Evolutionary conservation across 192 early-diverging fungal genomes (phyloP).

Genomic region (Coemansia sp.): DNA sequence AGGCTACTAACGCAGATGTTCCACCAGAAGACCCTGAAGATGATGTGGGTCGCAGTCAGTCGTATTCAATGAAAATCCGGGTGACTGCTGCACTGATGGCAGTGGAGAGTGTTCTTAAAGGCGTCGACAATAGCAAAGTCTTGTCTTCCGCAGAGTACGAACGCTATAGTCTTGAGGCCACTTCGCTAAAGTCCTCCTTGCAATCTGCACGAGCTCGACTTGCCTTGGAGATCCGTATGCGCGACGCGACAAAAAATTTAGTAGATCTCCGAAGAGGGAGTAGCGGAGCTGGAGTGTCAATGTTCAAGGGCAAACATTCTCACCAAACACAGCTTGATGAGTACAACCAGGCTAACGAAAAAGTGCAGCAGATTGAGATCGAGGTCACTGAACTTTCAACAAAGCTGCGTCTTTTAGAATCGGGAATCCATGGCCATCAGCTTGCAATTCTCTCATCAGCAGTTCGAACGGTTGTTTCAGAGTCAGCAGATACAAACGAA

Average conservation of each 20-base stretch:
- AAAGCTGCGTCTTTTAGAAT: slow-evolving; percentile 31
- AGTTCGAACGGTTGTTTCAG: slow-evolving; percentile 22
- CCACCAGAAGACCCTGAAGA: not conserved
- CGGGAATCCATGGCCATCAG: slow-evolving; percentile 41
- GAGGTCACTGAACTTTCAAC: slow-evolving; percentile 28
- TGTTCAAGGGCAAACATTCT: slow-evolving; percentile 39
- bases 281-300: slow-evolving; percentile 17
- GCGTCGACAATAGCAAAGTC: slow-evolving; percentile 11
- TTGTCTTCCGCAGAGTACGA: slow-evolving; percentile 35
- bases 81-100: slow-evolving; percentile 9
- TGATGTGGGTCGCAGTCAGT: not conserved
- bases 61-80: not conserved
- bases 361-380: slow-evolving; percentile 31
- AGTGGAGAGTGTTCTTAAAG: slow-evolving; percentile 19
- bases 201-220: slow-evolving; percentile 32
- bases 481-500: slow-evolving; percentile 17
- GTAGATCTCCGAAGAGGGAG: slow-evolving; percentile 17
- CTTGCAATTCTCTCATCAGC: slow-evolving; percentile 37
- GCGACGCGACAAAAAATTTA: slow-evolving; percentile 33
- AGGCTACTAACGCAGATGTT: slow-evolving; percentile 3
- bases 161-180: slow-evolving; percentile 23
- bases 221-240: slow-evolving; percentile 24
- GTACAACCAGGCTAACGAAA: slow-evolving; percentile 21
- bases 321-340: slow-evolving; percentile 30
- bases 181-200: slow-evolving; percentile 23